Conservation (phyloP, 495 filamentous ascomycete genomes). For the Xylaria scruposa region DNA sequence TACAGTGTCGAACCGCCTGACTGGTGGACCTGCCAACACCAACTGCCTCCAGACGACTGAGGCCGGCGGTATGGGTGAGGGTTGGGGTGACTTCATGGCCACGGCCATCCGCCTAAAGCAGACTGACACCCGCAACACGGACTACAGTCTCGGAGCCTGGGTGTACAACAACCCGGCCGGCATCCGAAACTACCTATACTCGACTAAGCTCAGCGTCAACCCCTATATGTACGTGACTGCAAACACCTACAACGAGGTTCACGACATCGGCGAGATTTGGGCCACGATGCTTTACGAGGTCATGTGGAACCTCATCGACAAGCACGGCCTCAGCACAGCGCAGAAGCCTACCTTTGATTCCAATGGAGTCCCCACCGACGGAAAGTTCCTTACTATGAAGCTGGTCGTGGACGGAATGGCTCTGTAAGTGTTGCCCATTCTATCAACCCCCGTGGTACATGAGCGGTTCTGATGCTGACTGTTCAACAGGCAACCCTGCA, state of each 20-base stretch:
- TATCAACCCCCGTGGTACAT: not conserved
- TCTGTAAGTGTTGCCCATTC: conserved; percentile 39
- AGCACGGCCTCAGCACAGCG: conserved; percentile 53
- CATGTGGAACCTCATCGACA: conserved; percentile 60
- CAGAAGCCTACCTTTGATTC: conserved; percentile 50
- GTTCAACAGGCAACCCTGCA: conserved; percentile 53
- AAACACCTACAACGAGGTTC: conserved; percentile 47
- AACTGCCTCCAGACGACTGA: conserved; percentile 54
- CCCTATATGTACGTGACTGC: conserved; percentile 54
- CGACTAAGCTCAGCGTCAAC: conserved; percentile 53
- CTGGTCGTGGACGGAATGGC: conserved; percentile 60
- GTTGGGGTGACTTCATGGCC: conserved; percentile 62
- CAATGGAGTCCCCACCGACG: conserved; percentile 56
- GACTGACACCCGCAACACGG: conserved; percentile 50
- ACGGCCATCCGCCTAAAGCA: conserved; percentile 58
- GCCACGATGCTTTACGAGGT: conserved; percentile 61
- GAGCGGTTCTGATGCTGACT: not conserved
- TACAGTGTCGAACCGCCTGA: conserved; percentile 59
- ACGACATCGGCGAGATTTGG: conserved; percentile 59
- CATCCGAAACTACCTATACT: conserved; percentile 59
- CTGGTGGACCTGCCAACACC: conserved; percentile 59
- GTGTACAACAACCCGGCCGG: conserved; percentile 47
- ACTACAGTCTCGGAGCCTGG: conserved; percentile 57
- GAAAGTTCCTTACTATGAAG: conserved; percentile 58
- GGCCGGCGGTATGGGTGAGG: conserved; percentile 60